Conservation (phyloP, 345 rosid species). For the Eucalyptus tenuipes region DNA sequence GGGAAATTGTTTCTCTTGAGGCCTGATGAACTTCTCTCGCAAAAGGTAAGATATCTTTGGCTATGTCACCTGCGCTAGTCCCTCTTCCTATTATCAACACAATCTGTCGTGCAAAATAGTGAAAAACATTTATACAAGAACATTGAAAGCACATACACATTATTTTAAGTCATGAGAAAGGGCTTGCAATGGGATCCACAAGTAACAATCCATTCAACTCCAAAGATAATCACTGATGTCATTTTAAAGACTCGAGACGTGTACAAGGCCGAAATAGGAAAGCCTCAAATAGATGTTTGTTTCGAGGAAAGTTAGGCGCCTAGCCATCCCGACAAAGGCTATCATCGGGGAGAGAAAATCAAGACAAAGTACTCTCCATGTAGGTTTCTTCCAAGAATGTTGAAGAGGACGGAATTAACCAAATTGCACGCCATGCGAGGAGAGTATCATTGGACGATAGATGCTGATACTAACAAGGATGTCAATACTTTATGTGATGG, state of each 20-base stretch:
- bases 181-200: not conserved
- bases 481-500: not conserved
- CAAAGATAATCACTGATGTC: not conserved
- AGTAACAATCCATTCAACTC: not conserved
- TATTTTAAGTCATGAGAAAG: not conserved
- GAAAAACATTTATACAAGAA: not conserved
- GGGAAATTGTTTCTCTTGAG: not conserved
- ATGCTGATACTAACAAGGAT: not conserved
- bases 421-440: rapidly evolving
- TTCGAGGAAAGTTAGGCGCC: not conserved
- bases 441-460: not conserved
- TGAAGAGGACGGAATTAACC: not conserved
- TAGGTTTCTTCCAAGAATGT: not conserved
- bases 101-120: not conserved
- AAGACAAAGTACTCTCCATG: not conserved
- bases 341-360: not conserved
- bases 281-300: not conserved
- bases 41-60: not conserved
- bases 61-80: not conserved
- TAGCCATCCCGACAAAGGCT: not conserved
- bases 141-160: not conserved
- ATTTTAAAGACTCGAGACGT: not conserved
- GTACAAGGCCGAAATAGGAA: not conserved
- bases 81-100: not conserved
- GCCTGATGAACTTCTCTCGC: not conserved